phyloP scores from a whole-genome alignment of 805 yeast genomes.

The Debaryomyces tyrocola region DNA sequence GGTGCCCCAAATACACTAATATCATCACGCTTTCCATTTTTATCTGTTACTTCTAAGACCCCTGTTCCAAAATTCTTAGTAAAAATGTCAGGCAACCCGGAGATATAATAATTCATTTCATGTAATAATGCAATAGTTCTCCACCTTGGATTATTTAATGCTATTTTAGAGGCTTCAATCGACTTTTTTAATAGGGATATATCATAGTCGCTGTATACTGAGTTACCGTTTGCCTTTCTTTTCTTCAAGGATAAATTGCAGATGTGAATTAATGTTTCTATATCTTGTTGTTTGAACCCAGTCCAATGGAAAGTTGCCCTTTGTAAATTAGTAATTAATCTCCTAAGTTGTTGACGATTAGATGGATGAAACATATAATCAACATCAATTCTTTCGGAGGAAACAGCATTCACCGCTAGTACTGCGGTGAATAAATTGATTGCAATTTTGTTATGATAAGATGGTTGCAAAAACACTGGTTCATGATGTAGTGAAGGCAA shows the following conservation, averaged over 20 bases:
- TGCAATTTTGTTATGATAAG: conserved; percentile 59
- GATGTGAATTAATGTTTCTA: conserved; percentile 51
- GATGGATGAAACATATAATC: conserved; percentile 73
- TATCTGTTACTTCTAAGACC: conserved; percentile 17
- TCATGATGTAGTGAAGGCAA: conserved; percentile 61
- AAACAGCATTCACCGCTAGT: conserved; percentile 69
- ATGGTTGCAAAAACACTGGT: conserved; percentile 60
- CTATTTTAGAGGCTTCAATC: conserved; percentile 44
- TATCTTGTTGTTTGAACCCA: conserved; percentile 61
- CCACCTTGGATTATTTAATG: conserved; percentile 57
- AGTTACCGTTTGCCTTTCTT: conserved; percentile 18
- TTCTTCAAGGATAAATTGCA: conserved; percentile 47
- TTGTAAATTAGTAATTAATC: conserved; percentile 61
- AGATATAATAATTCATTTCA: conserved; percentile 62
- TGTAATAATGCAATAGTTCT: conserved; percentile 56
- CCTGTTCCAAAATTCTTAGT: conserved; percentile 47
- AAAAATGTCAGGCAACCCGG: conserved; percentile 44
- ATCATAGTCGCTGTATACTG: conserved; percentile 40
- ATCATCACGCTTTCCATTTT: conserved; percentile 14
- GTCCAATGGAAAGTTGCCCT: conserved; percentile 76
- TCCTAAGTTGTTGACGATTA: conserved; percentile 52
- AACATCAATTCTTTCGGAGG: conserved; percentile 64
- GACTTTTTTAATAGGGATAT: conserved; percentile 42
- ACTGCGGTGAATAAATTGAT: conserved; percentile 66
- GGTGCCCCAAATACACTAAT: conserved; percentile 59